Base-by-base conservation (phyloP, 139 green algal genomes). In the Deuterostichococcus epilithicus region DNA sequence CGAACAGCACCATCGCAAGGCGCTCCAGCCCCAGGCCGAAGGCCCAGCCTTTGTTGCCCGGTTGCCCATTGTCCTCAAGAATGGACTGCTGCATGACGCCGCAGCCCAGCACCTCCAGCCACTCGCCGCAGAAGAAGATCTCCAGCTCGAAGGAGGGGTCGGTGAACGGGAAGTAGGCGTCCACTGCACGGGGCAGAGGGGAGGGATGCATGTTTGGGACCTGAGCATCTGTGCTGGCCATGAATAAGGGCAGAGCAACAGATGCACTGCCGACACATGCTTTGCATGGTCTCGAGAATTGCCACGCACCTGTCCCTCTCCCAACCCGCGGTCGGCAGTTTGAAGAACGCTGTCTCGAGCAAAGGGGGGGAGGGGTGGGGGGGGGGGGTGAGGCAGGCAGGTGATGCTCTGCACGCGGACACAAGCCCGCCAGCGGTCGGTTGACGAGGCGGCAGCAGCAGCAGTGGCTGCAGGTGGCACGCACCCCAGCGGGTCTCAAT, bases 161-260 rank as follows among this genome's bases (percentile, higher is more conserved):
- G 22, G 96, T 99, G 91, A 99, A 99, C 37, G 96, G 96, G 72
- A 99, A 99, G 87, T 99, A 99, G 0, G 93, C 91, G 70, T 98
- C 96, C 38, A 97, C 89, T 63, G 52, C 52, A 63, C 18, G 68
- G 35, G 30, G n/a, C 63, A 38, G 30, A 35, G 59, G 5, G 15
- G 59, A 33, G 15, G 20, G 59, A 10, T 6, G 23, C 25, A 6
- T n/a, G 59, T n/a, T n/a, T n/a, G n/a, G n/a, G n/a, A n/a, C n/a
- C n/a, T n/a, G n/a, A n/a, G n/a, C n/a, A n/a, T n/a, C n/a, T n/a
- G n/a, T n/a, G n/a, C n/a, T n/a, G n/a, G n/a, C n/a, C n/a, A n/a
- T n/a, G n/a, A n/a, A n/a, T n/a, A n/a, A n/a, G n/a, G n/a, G n/a
- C n/a, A n/a, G n/a, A n/a, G n/a, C 95, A 95, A 98, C n/a, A 88